Evolutionary conservation across 2,329 filamentous ascomycete species (phyloP).

Genomic region (Akanthomyces muscarius): DNA sequence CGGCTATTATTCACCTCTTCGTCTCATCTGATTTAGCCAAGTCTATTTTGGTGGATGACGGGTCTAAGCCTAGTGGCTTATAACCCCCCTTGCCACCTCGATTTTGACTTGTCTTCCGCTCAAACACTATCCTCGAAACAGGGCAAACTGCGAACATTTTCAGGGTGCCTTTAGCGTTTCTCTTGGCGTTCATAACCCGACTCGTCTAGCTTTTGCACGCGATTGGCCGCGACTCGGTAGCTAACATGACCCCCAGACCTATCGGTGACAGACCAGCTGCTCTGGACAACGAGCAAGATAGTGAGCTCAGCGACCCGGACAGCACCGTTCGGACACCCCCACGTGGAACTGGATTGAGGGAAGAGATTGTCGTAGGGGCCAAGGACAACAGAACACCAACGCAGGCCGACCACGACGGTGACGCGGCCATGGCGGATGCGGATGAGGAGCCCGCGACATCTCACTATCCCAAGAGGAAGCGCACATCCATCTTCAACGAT

Average conservation of each 20-base stretch:
- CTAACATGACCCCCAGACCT: slow-evolving; percentile 1
- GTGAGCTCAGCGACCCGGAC: slow-evolving; percentile 42
- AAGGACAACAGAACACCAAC: neutral
- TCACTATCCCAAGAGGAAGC: slow-evolving; percentile 54
- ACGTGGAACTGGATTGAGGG: slow-evolving; percentile 42
- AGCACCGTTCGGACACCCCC: slow-evolving; percentile 36
- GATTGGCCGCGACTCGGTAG: neutral
- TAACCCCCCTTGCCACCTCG: neutral
- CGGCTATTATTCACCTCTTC: neutral
- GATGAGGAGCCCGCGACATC: slow-evolving; percentile 37
- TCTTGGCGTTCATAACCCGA: neutral
- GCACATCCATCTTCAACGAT: slow-evolving; percentile 47
- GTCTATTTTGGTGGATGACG: neutral
- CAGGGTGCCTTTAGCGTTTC: too few relatives aligned
- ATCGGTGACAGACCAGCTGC: slow-evolving; percentile 22
- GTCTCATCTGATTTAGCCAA: neutral
- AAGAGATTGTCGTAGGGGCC: slow-evolving; percentile 25
- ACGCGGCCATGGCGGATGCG: slow-evolving; percentile 41
- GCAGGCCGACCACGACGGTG: slow-evolving; percentile 30
- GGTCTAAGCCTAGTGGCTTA: slow-evolving; percentile 10
- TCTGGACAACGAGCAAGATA: slow-evolving; percentile 32
- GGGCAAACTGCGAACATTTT: too few relatives aligned
- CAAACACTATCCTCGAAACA: neutral
- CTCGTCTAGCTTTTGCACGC: neutral
- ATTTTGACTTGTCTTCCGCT: neutral